A percentile compares a stretch with the other conserved stretches of the same genome.
These are phyloP conservation scores for Tetratostichococcus sp. DNA, from an alignment of 139 green algal species.

Conservation along the genomic window DNA sequence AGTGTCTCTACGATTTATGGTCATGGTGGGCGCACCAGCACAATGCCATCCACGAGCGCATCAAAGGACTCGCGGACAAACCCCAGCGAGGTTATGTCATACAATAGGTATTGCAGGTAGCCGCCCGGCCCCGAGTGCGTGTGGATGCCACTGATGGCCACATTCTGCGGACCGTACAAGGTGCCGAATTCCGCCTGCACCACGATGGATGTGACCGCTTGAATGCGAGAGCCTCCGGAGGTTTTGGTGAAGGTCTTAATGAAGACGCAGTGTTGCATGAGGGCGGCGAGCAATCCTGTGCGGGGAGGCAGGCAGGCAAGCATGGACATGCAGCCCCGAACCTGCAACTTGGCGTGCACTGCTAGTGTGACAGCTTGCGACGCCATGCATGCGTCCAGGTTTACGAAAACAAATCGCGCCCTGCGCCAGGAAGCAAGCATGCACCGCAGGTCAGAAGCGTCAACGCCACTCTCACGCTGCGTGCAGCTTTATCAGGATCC, in stretches of 20 bases:
- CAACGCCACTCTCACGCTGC: background rate
- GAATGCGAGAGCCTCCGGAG: too few relatives aligned
- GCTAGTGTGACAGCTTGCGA: constrained; percentile 72
- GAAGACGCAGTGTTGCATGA: too few relatives aligned
- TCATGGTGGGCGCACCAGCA: too few relatives aligned
- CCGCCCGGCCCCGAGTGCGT: constrained; percentile 75
- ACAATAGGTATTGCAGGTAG: constrained; percentile 78
- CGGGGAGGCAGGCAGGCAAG: too few relatives aligned
- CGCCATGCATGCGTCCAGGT: constrained; percentile 82
- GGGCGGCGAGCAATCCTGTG: too few relatives aligned
- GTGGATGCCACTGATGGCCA: constrained; percentile 78
- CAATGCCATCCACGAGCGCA: constrained; percentile 69
- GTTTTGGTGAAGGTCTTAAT: too few relatives aligned
- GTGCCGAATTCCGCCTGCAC: constrained; percentile 49
- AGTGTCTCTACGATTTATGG: too few relatives aligned
- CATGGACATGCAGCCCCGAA: constrained; percentile 5
- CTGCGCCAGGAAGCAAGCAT: constrained; percentile 17
- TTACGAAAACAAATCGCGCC: constrained; percentile 72
- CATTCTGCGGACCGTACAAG: constrained; percentile 70
- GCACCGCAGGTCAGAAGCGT: background rate
- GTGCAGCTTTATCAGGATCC: background rate
- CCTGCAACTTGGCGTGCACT: constrained; percentile 59
- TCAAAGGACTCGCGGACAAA: constrained; percentile 77
- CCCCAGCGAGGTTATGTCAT: constrained; percentile 70
- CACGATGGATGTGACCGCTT: background rate